Percentiles rank a stretch among this genome's conserved stretches.
phyloP scores from a whole-genome alignment of 106 monocot genomes.

The Acanthochlamys bracteata region DNA sequence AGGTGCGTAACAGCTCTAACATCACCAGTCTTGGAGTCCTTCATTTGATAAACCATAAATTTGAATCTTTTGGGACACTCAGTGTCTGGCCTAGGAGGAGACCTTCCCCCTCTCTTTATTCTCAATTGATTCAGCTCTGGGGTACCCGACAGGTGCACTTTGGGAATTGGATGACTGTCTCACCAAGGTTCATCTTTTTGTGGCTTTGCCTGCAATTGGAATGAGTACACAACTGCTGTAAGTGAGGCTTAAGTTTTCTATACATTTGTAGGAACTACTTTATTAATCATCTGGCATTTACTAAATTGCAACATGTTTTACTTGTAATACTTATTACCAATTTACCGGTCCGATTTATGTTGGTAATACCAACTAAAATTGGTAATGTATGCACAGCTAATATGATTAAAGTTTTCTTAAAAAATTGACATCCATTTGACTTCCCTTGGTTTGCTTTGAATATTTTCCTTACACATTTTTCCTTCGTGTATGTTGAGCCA shows the following conservation, averaged over 20 bases:
- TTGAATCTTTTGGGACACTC: not conserved
- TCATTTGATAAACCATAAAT: too few relatives aligned
- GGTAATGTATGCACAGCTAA: too few relatives aligned
- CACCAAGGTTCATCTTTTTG: slow-evolving; percentile 96
- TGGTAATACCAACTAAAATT: too few relatives aligned
- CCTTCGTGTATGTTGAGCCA: slow-evolving; percentile 61
- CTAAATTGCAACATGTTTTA: too few relatives aligned
- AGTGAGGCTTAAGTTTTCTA: slow-evolving; percentile 29
- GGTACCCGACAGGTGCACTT: slow-evolving; percentile 89
- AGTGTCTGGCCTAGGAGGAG: too few relatives aligned
- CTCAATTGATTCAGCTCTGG: slow-evolving; percentile 11
- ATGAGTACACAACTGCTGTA: slow-evolving; percentile 79
- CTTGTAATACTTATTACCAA: too few relatives aligned
- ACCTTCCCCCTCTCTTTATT: not conserved
- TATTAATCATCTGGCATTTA: too few relatives aligned
- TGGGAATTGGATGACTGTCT: slow-evolving; percentile 94
- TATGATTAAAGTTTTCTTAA: too few relatives aligned
- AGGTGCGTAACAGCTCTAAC: slow-evolving; percentile 27
- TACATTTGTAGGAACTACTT: not conserved
- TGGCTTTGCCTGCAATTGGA: slow-evolving; percentile 75
- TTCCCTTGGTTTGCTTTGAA: not conserved
- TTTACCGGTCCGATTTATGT: too few relatives aligned
- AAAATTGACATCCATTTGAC: too few relatives aligned
- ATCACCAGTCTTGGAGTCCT: not conserved
- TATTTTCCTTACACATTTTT: not conserved